Evolutionary conservation across 257 asterid species (phyloP), one percentile per base, ranked within the genome.

Genomic region (Apocynum venetum): DNA sequence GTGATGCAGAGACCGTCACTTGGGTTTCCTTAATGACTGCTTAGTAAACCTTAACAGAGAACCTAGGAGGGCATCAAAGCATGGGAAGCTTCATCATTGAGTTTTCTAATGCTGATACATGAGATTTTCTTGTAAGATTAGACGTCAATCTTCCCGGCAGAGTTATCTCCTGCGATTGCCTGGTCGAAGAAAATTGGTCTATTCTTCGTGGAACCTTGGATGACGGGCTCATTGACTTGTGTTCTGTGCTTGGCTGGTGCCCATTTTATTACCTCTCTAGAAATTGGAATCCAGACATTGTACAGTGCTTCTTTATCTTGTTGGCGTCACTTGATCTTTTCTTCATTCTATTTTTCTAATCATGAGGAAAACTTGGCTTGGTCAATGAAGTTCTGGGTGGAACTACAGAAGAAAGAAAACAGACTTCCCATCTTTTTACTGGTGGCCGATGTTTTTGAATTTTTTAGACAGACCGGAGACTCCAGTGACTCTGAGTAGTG

Each of bases 361-460:
- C 52, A 74, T 56, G 11, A 44, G 46, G 67, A 44, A 4, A n/a
- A 25, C 1, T 43, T 43, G 12, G 48, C 61, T 31, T 46, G 14
- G 43, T 36, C 68, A 68, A 13, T 3, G 0, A 4, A 17, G 20
- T 43, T 38, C 59, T 3, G 56, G 48, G 72, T 10, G 74, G 44
- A 19, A 59, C 17, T 3, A 9, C 31, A 48, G 44, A 20, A 53
- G 69, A 35, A 51, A n/a, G 64, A 43, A 19, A 59, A n/a, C 10
- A 25, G 53, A 41, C 59, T 6, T 53, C 51, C 68, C 76, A 61
- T 76, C 72, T 63, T 72, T 56, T 64, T 57, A 67, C 72, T 41
- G 52, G 53, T 66, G 38, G 86, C 83, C 74, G 86, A 46, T 11
- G 60, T 76, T 67, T 76, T 83, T 83, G 83, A 83, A 82, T 5